Base-by-base conservation (phyloP, 345 rosid species). In the Populus alba region DNA sequence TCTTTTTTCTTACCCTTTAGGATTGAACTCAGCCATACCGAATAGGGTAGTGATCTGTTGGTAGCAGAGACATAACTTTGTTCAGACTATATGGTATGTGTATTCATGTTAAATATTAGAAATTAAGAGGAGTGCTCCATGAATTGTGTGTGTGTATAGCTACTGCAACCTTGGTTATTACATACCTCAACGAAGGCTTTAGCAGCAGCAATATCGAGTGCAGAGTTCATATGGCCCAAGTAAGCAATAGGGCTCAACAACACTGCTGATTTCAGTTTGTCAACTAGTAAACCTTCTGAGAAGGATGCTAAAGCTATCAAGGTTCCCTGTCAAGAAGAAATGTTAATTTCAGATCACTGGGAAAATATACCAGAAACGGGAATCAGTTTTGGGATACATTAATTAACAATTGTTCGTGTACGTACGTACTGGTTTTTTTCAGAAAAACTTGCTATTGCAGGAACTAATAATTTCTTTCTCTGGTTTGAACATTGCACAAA, bases 191-290 rank as follows among this genome's bases (percentile, higher is more conserved):
- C 80, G 78, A 93, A 92, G 73, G 88, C 12, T 86, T 49, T 87
- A 73, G 97, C 93, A 27, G 98, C 94, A 63, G 84, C 29, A 75
- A 81, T 83, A 9, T 89, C 97, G 23, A 96, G 80, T 47, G 89
- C 80, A 25, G 97, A 90, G 80, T 83, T 91, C 97, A 96, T 94
- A 85, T 91, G 87, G 89, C 94, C 92, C 86, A 96, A 87, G 84
- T 91, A 94, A 61, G 98, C 98, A 72, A 96, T 81, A 15, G 98
- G 99, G 82, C 99, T 90, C 47, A 96, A 77, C 74, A 96, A 85
- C 0, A 90, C 98, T 25, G 90, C 92, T 5, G 99, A 92, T 79
- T 73, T 87, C 72, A 94, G 72, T 82, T 81, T 85, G 79, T 91
- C 95, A 70, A 68, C 88, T 33, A 87, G 87, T 27, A 86, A 81